These are phyloP conservation scores for Phaeosphaeria sp. DNA, from an alignment of 2,329 filamentous ascomycete species.

Conservation along the genomic window DNA sequence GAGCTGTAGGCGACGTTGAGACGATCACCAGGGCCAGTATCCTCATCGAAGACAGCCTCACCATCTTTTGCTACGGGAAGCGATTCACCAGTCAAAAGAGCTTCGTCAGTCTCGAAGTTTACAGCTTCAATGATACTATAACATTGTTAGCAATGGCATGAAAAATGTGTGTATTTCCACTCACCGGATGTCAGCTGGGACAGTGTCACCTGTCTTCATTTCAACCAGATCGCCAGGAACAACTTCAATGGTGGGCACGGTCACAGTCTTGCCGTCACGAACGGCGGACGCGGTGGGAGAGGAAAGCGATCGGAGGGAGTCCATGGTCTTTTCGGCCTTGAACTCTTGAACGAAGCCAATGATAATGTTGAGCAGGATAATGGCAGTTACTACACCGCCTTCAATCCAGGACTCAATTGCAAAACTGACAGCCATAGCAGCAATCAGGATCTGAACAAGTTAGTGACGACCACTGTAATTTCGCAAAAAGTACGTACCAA, in stretches of 20 bases:
- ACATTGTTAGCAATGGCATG: constrained; percentile 2
- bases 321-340: constrained; percentile 57
- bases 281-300: constrained; percentile 55
- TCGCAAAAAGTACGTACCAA: constrained; percentile 54
- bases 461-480: background rate
- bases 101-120: constrained; percentile 78
- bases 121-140: constrained; percentile 63
- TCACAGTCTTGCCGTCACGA: constrained; percentile 60
- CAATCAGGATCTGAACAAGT: constrained; percentile 46
- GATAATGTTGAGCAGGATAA: constrained; percentile 53
- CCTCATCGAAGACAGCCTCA: constrained; percentile 58
- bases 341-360: constrained; percentile 57
- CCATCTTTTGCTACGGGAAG: constrained; percentile 69
- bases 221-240: constrained; percentile 72
- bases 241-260: constrained; percentile 62
- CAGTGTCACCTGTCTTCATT: constrained; percentile 68
- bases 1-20: constrained; percentile 74
- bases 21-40: constrained; percentile 69
- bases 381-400: constrained; percentile 54
- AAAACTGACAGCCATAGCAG: constrained; percentile 56
- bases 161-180: background rate
- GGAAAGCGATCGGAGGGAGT: constrained; percentile 52
- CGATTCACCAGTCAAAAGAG: constrained; percentile 73
- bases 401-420: constrained; percentile 56
- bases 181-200: constrained; percentile 70